Conservation (phyloP, 2,329 filamentous ascomycete species). For the Bimuria novae-zelandiae region DNA sequence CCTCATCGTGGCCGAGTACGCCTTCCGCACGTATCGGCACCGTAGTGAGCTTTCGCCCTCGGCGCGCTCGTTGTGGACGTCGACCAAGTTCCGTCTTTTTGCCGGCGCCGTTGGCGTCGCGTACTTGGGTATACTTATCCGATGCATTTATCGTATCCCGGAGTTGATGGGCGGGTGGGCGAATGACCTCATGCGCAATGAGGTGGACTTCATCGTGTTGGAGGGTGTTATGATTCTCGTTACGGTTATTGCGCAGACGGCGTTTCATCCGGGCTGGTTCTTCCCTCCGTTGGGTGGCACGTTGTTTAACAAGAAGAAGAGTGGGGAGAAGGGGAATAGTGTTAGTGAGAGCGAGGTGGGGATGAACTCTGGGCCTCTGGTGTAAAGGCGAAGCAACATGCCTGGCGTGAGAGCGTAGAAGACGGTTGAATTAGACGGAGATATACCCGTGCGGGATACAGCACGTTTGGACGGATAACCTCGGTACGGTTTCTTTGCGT, state of each 20-base stretch:
- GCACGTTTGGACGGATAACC: background rate
- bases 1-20: conserved; percentile 43
- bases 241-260: conserved; percentile 49
- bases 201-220: conserved; percentile 54
- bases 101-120: conserved; percentile 40
- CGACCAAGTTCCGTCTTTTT: conserved; percentile 26
- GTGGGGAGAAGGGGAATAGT: background rate
- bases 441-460: background rate
- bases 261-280: conserved; percentile 50
- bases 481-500: background rate
- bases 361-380: background rate
- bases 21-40: conserved; percentile 24
- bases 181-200: conserved; percentile 50
- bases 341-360: conserved; percentile 6
- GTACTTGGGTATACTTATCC: conserved; percentile 50
- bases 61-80: conserved; percentile 17
- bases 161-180: conserved; percentile 52
- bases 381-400: background rate
- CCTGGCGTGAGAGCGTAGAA: background rate
- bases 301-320: conserved; percentile 3
- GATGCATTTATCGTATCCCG: conserved; percentile 53
- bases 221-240: conserved; percentile 57
- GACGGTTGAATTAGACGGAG: background rate
- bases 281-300: conserved; percentile 22
- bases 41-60: conserved; percentile 17